A percentile compares a stretch with the other conserved stretches of the same genome.
These are phyloP conservation scores for Coprinellus aureogranulatus DNA, from an alignment of 768 basidiomycete genomes.

Conservation along the genomic window DNA sequence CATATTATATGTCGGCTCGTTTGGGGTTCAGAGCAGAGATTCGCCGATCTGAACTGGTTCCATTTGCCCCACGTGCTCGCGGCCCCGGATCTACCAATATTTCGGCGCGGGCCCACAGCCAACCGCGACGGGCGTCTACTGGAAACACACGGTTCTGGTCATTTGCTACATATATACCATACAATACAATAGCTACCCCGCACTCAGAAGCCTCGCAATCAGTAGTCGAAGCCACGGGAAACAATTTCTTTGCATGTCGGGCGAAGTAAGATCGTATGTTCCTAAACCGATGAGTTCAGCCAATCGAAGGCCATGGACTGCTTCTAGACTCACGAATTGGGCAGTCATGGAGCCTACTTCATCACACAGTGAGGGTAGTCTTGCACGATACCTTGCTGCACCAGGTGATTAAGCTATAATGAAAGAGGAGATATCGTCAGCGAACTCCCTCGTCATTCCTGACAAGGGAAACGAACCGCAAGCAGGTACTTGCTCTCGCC, in stretches of 20 bases:
- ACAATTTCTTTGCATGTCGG: conserved; percentile 85
- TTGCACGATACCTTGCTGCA: conserved; percentile 82
- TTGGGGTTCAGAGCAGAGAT: neutral
- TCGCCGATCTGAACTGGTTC: neutral
- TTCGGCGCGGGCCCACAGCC: neutral
- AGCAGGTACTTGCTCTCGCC: conserved; percentile 94
- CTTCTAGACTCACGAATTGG: conserved; percentile 66
- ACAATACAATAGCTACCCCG: conserved; percentile 1
- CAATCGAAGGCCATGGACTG: conserved; percentile 1
- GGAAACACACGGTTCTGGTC: neutral
- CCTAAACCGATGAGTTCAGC: conserved; percentile 41
- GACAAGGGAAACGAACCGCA: conserved; percentile 52
- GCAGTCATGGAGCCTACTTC: conserved; percentile 87
- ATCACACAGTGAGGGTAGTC: conserved; percentile 94
- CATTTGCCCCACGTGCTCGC: conserved; percentile 11
- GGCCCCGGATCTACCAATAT: neutral
- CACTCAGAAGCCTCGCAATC: conserved; percentile 15
- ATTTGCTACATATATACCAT: too few relatives aligned
- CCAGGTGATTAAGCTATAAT: conserved; percentile 90
- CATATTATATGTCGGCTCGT: conserved; percentile 1
- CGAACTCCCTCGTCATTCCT: neutral
- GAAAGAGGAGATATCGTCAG: conserved; percentile 2
- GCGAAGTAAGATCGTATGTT: conserved; percentile 81
- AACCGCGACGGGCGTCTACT: neutral
- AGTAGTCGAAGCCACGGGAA: conserved; percentile 83